A percentile compares a stretch with the other conserved stretches of the same genome.
Conservation (phyloP, 768 basidiomycete species). For the Rhizopogon vinicolor region DNA sequence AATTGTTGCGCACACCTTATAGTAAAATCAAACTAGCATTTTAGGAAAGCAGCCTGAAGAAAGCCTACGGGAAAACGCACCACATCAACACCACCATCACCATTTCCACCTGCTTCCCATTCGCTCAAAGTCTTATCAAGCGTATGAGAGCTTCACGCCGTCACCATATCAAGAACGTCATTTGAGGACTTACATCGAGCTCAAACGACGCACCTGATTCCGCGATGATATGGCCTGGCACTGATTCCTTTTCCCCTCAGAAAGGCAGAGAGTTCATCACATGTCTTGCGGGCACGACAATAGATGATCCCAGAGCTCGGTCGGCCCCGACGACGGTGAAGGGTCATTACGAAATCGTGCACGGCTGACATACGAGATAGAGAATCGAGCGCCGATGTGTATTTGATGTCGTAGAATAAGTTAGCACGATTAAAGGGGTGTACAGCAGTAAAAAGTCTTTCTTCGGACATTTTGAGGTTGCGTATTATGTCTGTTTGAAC, state of each 20-base stretch:
- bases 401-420: constrained; percentile 78
- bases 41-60: background rate
- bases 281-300: constrained; percentile 62
- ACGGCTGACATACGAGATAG: constrained; percentile 60
- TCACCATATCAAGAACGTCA: background rate
- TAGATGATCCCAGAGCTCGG: constrained; percentile 75
- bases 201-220: constrained; percentile 43
- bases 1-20: constrained; percentile 70
- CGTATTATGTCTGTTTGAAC: constrained; percentile 72
- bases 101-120: constrained; percentile 53
- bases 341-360: constrained; percentile 55
- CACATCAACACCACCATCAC: constrained; percentile 55
- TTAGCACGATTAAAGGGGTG: constrained; percentile 82
- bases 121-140: constrained; percentile 54
- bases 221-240: constrained; percentile 72
- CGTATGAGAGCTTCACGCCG: constrained; percentile 32
- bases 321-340: constrained; percentile 55
- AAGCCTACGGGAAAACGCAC: constrained; percentile 31
- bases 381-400: constrained; percentile 49
- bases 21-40: background rate
- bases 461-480: constrained; percentile 55
- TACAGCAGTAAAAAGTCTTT: constrained; percentile 54
- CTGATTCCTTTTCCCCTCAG: constrained; percentile 64
- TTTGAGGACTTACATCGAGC: background rate
- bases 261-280: constrained; percentile 61